phyloP scores from a whole-genome alignment of 768 basidiomycete species.

The Suillus weaverae region DNA sequence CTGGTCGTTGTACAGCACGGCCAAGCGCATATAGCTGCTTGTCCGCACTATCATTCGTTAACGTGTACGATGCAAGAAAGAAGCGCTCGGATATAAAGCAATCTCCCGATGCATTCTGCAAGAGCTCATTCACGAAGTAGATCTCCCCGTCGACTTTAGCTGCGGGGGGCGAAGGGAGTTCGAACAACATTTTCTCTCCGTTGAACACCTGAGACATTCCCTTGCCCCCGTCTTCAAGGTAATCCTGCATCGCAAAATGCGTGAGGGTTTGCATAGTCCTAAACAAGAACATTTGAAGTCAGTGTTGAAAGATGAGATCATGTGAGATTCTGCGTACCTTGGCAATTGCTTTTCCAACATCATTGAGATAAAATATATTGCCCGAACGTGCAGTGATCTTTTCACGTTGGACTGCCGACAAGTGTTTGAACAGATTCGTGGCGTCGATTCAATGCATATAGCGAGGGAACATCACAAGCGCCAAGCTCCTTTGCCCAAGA shows the following conservation, averaged over 20 bases:
- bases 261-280: conserved; percentile 32
- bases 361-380: conserved; percentile 28
- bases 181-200: conserved; percentile 29
- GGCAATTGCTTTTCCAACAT: conserved; percentile 13
- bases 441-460: conserved; percentile 23
- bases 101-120: background rate
- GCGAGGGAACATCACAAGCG: conserved; percentile 27
- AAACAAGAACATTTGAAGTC: background rate
- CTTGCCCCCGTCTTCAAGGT: conserved; percentile 25
- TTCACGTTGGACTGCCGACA: conserved; percentile 23
- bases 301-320: conserved; percentile 2
- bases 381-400: conserved; percentile 21
- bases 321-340: conserved; percentile 15
- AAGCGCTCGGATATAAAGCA: conserved; percentile 19
- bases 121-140: conserved; percentile 27
- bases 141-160: conserved; percentile 17
- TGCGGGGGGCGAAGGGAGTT: conserved; percentile 28
- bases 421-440: conserved; percentile 17
- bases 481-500: conserved; percentile 31
- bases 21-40: conserved; percentile 6
- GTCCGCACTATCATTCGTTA: background rate
- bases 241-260: conserved; percentile 24
- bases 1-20: conserved; percentile 8
- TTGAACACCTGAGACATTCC: conserved; percentile 27
- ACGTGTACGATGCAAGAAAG: conserved; percentile 11